phyloP scores from a whole-genome alignment of 2,329 filamentous ascomycete species.

The Aspergillus sclerotialis region DNA sequence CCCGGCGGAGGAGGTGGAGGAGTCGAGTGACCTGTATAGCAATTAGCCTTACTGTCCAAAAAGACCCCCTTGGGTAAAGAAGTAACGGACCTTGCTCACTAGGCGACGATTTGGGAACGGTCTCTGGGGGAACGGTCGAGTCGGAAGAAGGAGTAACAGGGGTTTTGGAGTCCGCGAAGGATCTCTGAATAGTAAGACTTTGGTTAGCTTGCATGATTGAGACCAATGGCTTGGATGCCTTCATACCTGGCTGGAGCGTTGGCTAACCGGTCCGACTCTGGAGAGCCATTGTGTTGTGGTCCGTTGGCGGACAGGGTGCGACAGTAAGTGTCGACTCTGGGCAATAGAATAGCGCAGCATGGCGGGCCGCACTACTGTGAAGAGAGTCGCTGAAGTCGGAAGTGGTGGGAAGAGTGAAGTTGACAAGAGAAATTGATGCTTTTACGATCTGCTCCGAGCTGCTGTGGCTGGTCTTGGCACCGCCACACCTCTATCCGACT shows the following conservation, averaged over 20 bases:
- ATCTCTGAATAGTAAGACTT: constrained; percentile 32
- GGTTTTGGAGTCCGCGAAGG: constrained; percentile 44
- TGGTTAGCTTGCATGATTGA: constrained; percentile 19
- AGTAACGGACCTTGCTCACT: constrained; percentile 20
- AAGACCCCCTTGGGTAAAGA: constrained; percentile 5
- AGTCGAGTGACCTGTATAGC: constrained; percentile 30
- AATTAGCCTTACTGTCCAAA: constrained; percentile 23
- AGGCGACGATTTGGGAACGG: constrained; percentile 40
- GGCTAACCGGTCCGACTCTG: constrained; percentile 29
- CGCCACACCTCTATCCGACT: constrained; percentile 6
- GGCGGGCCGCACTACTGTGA: constrained; percentile 39
- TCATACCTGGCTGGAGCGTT: constrained; percentile 35
- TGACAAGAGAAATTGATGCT: constrained; percentile 24
- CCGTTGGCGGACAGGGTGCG: constrained; percentile 30
- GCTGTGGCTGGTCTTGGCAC: constrained; percentile 16
- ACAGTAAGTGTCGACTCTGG: constrained; percentile 39
- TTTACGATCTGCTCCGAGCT: constrained; percentile 34
- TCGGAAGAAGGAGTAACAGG: constrained; percentile 36
- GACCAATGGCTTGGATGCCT: constrained; percentile 19
- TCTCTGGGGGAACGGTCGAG: constrained; percentile 44
- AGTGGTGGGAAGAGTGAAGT: constrained; percentile 17
- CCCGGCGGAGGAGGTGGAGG: constrained; percentile 39
- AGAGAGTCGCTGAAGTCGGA: constrained; percentile 18
- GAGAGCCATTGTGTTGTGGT: constrained; percentile 38
- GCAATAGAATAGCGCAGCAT: constrained; percentile 52